Evolutionary conservation across 495 filamentous ascomycete species (phyloP), one percentile per base, ranked within the genome.

Genomic region (Cladorrhinum samala): DNA sequence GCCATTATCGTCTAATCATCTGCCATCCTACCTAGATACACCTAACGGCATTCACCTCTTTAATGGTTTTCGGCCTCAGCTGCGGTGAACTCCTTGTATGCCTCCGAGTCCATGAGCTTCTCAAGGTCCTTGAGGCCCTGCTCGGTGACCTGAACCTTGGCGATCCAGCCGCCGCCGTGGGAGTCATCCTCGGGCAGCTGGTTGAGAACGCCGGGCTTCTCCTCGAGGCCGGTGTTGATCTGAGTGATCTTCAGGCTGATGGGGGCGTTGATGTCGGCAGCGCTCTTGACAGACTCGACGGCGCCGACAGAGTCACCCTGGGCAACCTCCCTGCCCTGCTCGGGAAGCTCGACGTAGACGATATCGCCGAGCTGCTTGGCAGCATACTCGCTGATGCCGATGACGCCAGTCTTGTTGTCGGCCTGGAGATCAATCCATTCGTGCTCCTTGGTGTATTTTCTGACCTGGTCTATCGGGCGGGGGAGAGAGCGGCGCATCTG

Each of bases 281-380:
- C 93, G 40, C 87, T 91, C 79, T 98, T 98, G 67, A 98, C 93
- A 9, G 89, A 95, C 78, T 98, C 93, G 55, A 98, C 91, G 42
- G 93, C 91, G 50, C 93, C 93, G 58, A 96, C 84, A 52, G 86
- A 71, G 64, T 95, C 89, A 57, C 89, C 89, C 25, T 79, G 79
- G 24, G 61, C 57, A 36, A 94, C 77, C 58, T 81, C 77, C 53
- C 80, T 72, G 52, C 79, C 83, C 41, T 70, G 70, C 48, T 78
- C 72, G 33, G 91, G 91, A 38, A 96, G 86, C 79, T 98, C 93
- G 57, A 97, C 89, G 75, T 83, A 98, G 65, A 98, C 91, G 49
- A 97, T 90, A 69, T 98, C 93, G 60, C 93, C 93, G 52, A 98
- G 86, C 49, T 85, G 81, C 57, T 91, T 76, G 58, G 94, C 88